Base-by-base conservation (phyloP, 2,329 filamentous ascomycete genomes). In the Hymenotorrendiella dingleyae region DNA sequence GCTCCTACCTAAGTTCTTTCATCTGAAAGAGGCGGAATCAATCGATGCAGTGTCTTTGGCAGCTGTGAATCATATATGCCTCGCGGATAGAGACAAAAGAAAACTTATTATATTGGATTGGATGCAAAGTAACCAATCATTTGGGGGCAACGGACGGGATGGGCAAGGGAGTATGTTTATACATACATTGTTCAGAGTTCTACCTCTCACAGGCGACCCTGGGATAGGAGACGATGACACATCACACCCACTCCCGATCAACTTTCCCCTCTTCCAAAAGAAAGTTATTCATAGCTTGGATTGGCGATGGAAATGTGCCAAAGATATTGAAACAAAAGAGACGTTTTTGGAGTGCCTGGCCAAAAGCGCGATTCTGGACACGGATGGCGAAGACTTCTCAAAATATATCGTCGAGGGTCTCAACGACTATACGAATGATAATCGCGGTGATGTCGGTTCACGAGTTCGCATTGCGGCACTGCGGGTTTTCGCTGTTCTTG, bases 371-470 rank as follows among this genome's bases (percentile, higher is more conserved):
- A 59, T 74, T 4, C 34, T 57, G 6, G 24, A 46, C 1, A 45
- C 38, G 2, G 39, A 51, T 27, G 28, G 47, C 7, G 10, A 28
- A 5, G 19, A 36, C 1, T 54, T 59, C 26, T 32, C 48, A 6
- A 16, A 44, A 14, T 47, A 62, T 10, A 62, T 84, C 7, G 58
- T 63, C 0, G 73, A 74, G 29, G 79, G 82, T 0, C 65, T 98
- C 21, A 84, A 91, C 52, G 90, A 98, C 60, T 97, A 97, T 58
- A 94, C 87, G 0, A 90, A 87, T 3, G 91, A 87, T 52, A 82
- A 90, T 11, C 74, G 89, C 43, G 93, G 93, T 12, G 93, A 98
- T 58, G 76, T 97, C 36, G 93, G 93, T 4, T 94, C 90, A 0
- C 77, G 90, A 40, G 84, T 94, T 4, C 77, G 93, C 3, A 69